Evolutionary conservation across 2,329 filamentous ascomycete species (phyloP).

Genomic region (Botrytis galanthina): DNA sequence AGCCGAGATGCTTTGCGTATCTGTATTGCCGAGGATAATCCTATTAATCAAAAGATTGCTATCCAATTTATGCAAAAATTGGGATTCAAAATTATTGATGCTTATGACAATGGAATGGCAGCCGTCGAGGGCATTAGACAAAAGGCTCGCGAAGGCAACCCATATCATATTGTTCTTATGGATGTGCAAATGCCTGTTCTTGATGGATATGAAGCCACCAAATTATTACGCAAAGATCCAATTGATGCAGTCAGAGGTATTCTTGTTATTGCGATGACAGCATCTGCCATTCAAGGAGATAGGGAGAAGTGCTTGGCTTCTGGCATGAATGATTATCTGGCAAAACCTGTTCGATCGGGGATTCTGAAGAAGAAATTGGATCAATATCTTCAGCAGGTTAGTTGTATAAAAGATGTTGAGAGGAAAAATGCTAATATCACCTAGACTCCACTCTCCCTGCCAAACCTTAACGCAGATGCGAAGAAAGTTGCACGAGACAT

Average conservation of each 20-base stretch:
- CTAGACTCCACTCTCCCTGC: conserved; percentile 29
- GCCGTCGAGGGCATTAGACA: conserved; percentile 83
- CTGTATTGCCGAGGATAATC: conserved; percentile 93
- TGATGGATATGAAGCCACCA: conserved; percentile 89
- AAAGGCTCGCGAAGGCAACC: conserved; percentile 66
- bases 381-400: conserved; percentile 52
- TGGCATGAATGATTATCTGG: conserved; percentile 96
- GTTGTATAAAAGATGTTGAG: neutral
- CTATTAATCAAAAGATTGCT: conserved; percentile 91
- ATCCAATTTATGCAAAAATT: conserved; percentile 86
- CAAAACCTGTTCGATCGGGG: conserved; percentile 89
- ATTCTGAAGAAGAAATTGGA: conserved; percentile 82
- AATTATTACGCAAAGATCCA: conserved; percentile 72
- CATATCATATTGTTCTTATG: conserved; percentile 92
- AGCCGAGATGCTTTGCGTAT: conserved; percentile 77
- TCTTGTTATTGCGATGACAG: conserved; percentile 97
- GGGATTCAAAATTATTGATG: conserved; percentile 77
- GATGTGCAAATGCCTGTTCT: conserved; percentile 95
- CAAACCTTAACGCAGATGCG: conserved; percentile 33
- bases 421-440: conserved; percentile 4
- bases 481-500: conserved; percentile 30
- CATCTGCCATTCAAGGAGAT: conserved; percentile 89
- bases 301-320: conserved; percentile 92
- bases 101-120: conserved; percentile 85
- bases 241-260: conserved; percentile 76